These are phyloP conservation scores for Irpex sp. DNA, from an alignment of 1,284 basidiomycete species.

Conservation along the genomic window DNA sequence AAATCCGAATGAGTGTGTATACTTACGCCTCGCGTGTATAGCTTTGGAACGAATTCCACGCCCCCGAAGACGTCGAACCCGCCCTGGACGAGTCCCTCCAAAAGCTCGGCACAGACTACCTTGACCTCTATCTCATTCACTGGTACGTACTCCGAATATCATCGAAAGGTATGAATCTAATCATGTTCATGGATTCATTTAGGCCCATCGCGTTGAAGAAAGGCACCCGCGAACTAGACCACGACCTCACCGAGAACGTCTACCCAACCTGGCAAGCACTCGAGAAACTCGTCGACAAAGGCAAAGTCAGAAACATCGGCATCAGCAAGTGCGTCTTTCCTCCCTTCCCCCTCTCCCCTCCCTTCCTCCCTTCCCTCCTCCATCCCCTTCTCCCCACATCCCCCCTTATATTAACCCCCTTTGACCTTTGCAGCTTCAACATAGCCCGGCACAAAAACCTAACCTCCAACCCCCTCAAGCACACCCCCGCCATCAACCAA, in stretches of 20 bases:
- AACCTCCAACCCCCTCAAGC: conserved; percentile 67
- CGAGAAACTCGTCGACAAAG: conserved; percentile 74
- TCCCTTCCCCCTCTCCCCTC: conserved; percentile 1
- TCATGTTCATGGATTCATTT: too few relatives aligned
- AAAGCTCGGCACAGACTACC: conserved; percentile 69
- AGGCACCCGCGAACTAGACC: conserved; percentile 49
- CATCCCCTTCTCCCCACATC: neutral
- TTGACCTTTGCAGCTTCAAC: conserved; percentile 62
- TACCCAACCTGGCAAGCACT: conserved; percentile 85
- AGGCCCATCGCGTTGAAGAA: conserved; percentile 73
- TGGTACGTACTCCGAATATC: too few relatives aligned
- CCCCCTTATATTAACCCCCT: conserved; percentile 1
- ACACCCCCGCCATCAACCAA: conserved; percentile 78
- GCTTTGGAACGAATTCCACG: conserved; percentile 71
- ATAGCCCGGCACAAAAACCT: conserved; percentile 58
- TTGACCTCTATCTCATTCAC: conserved; percentile 81
- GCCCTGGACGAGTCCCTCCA: conserved; percentile 67
- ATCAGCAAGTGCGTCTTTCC: conserved; percentile 63
- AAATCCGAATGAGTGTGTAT: neutral
- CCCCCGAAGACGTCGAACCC: conserved; percentile 63
- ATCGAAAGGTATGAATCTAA: too few relatives aligned
- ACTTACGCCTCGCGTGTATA: conserved; percentile 17
- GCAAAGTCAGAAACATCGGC: conserved; percentile 83
- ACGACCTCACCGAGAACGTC: conserved; percentile 66
- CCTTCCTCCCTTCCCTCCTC: neutral